phyloP scores from a whole-genome alignment of 495 filamentous ascomycete genomes.

The Glonium stellatum region DNA sequence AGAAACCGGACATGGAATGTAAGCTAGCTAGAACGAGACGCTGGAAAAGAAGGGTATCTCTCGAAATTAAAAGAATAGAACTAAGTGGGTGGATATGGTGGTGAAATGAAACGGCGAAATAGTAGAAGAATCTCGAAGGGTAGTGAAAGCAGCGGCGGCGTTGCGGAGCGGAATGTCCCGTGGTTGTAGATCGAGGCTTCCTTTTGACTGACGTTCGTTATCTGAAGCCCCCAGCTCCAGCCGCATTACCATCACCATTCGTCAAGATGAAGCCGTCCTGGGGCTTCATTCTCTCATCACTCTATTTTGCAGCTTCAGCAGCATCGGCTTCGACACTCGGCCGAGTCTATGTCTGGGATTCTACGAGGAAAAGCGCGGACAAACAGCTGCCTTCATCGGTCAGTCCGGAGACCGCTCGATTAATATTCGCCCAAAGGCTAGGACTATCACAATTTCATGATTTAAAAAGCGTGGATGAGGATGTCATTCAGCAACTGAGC shows the following conservation, averaged over 20 bases:
- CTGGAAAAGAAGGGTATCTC: background rate
- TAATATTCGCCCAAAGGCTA: slow-evolving; percentile 50
- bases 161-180: background rate
- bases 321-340: slow-evolving; percentile 10
- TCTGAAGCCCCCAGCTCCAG: slow-evolving; percentile 6
- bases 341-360: slow-evolving; percentile 32
- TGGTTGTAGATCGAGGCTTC: background rate
- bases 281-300: slow-evolving; percentile 16
- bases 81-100: background rate
- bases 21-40: background rate
- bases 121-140: background rate
- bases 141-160: slow-evolving; percentile 1
- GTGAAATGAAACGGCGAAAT: background rate
- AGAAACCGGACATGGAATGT: background rate
- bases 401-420: slow-evolving; percentile 43
- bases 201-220: slow-evolving; percentile 12
- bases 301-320: slow-evolving; percentile 12
- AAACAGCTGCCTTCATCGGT: slow-evolving; percentile 18
- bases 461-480: slow-evolving; percentile 42
- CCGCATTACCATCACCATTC: background rate
- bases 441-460: slow-evolving; percentile 46
- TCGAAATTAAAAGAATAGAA: background rate
- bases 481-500: slow-evolving; percentile 44
- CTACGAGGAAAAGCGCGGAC: background rate
- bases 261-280: slow-evolving; percentile 28